phyloP scores from a whole-genome alignment of 202 grass and related monocot species.

The Eragrostis tef region DNA sequence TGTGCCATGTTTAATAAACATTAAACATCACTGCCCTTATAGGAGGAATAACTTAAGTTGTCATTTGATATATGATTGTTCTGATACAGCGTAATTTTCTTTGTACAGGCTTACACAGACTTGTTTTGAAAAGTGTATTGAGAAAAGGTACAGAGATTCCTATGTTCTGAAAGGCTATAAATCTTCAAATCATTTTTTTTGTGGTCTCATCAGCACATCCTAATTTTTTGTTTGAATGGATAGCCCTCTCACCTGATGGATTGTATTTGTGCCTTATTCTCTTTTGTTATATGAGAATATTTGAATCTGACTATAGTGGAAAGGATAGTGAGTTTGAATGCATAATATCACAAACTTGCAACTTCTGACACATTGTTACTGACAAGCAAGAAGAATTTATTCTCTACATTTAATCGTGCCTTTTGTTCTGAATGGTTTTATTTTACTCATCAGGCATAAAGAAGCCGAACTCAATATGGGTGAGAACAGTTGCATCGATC shows the following conservation, averaged over 20 bases:
- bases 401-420: neutral
- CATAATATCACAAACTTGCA: neutral
- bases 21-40: conserved; percentile 5
- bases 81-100: conserved; percentile 36
- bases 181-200: conserved; percentile 1
- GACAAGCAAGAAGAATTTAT: neutral
- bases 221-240: neutral
- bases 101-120: conserved; percentile 73
- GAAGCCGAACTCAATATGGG: conserved; percentile 97
- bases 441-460: conserved; percentile 74
- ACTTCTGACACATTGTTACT: conserved; percentile 12
- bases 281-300: neutral
- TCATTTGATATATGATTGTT: conserved; percentile 18
- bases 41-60: conserved; percentile 16
- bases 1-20: neutral
- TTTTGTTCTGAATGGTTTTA: neutral
- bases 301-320: neutral
- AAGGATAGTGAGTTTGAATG: neutral
- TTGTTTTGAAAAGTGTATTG: conserved; percentile 91
- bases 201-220: neutral
- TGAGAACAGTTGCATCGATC: conserved; percentile 98
- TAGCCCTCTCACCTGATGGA: neutral
- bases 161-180: neutral
- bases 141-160: conserved; percentile 70
- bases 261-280: neutral